Base-by-base conservation (phyloP, 169 alveolate genomes). In the Ichthyophthirius multifiliis region DNA sequence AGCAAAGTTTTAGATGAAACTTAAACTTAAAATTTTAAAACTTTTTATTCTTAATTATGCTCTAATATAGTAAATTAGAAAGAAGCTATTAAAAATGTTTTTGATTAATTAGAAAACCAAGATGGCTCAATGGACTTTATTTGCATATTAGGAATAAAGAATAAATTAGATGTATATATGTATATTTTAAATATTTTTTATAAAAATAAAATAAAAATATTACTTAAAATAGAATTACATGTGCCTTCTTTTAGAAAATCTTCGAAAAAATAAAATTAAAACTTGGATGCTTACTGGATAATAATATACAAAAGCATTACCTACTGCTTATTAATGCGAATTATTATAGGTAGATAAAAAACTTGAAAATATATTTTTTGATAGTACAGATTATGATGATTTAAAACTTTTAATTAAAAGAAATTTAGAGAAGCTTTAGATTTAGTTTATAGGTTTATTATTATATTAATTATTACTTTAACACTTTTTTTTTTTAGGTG, bases 281-380 rank as follows among this genome's bases (percentile, higher is more conserved):
- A 55, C 71, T 20, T 55, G 71, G 71, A 55, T 55, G 71, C 15
- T 55, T 13, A 55, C 71, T 55, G 71, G 71, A 0, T 34, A 55
- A 23, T 18, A 55, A 27, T 55, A 55, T 55, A 55, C 71, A 1
- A 55, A 39, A 55, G 71, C 71, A 1, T 39, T 55, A 10, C 31
- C 71, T 6, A 27, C 71, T 55, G 71, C 71, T 1, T 55, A 55
- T 10, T 55, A 27, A 55, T 27, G 71, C 12, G 71, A 55, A 55
- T 34, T 27, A n/a, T 55, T 27, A 7, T 27, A 55, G 43, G 31
- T 27, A 12, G 10, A 55, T 27, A 55, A 55, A 13, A 16, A 55
- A 12, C 10, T 55, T 27, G 31, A 27, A 20, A 55, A 55, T 23
- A 55, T 55, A 2, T 39, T 27, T 27, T 27, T 55, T 23, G 71